Evolutionary conservation across 2,329 filamentous ascomycete genomes (phyloP), one percentile per base, ranked within the genome.

Genomic region (Endothia cerciana): DNA sequence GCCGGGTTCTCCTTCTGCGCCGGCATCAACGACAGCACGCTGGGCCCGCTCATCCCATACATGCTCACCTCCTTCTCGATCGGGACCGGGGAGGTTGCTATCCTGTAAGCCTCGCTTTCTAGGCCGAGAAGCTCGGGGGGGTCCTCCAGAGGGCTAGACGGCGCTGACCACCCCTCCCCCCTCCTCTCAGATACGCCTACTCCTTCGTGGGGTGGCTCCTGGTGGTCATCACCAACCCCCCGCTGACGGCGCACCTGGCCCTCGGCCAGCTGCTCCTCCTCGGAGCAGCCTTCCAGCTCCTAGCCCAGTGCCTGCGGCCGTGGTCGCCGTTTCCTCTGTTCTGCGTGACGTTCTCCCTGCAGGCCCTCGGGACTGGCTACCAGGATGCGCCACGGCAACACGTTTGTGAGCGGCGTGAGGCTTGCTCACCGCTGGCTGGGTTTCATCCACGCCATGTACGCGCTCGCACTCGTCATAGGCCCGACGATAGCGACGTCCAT

Each of bases 371-470:
- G 0, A 86, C 89, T 72, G 88, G 85, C 0, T 89, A 84, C 64
- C 86, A 90, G 66, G 88, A 91, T 69, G 83, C 87, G n/a, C 0
- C 85, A 89, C 28, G 82, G 84, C 1, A 90, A 91, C 65, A 85
- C 86, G 0, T 90, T 86, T 65, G 86, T 89, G 0, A 78, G 80
- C 0, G 73, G 83, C 0, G 79, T 80, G 11, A 78, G 78, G 19
- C 76, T 75, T 0, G 83, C 86, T 0, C 86, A 90, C 71, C 77
- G 86, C 4, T 89, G 86, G 83, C 77, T 90, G 0, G 84, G 86
- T 0, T 84, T 89, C 63, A 87, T 90, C 19, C 88, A 90, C 68
- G 87, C 86, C 10, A 87, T 86, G 80, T 90, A 87, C 70, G 79
- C 79, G 71, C 80, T 83, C 0, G 87, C 87, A 0, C 84, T 83